Conservation (phyloP, 164 flowering plant species). For the Magnolia sinica region DNA sequence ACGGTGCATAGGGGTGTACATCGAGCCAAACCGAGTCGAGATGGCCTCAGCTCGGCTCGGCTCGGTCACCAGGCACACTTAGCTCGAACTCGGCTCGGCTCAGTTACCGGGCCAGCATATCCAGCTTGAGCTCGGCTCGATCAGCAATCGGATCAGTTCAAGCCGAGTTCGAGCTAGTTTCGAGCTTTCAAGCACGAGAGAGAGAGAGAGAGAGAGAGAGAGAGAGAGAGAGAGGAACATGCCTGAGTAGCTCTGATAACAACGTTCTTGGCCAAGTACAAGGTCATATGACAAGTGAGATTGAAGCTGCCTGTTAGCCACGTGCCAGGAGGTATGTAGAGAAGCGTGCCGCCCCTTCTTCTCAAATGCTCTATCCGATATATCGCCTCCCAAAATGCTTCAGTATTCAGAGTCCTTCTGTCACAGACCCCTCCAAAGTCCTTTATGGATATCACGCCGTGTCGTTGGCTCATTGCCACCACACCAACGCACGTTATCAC, state of each 20-base stretch:
- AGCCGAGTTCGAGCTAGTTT: no score
- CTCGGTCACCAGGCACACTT: no score
- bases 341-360: constrained; percentile 80
- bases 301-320: constrained; percentile 76
- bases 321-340: constrained; percentile 82
- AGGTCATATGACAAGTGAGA: constrained; percentile 91
- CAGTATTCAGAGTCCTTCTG: constrained; percentile 76
- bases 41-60: no score
- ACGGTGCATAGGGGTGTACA: no score
- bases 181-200: no score
- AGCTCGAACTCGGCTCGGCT: no score
- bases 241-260: constrained; percentile 86
- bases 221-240: neutral
- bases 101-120: no score
- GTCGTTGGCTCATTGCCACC: constrained; percentile 62
- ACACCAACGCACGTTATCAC: constrained; percentile 66
- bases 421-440: constrained; percentile 95
- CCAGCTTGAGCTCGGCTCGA: no score
- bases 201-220: neutral
- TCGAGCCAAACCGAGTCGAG: no score
- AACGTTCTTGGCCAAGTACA: constrained; percentile 76
- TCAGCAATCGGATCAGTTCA: no score
- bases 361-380: constrained; percentile 69
- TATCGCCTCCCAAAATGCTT: constrained; percentile 74
- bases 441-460: constrained; percentile 62